Base-by-base conservation (phyloP, 2,329 filamentous ascomycete species). In the Elsinoe necatrix region DNA sequence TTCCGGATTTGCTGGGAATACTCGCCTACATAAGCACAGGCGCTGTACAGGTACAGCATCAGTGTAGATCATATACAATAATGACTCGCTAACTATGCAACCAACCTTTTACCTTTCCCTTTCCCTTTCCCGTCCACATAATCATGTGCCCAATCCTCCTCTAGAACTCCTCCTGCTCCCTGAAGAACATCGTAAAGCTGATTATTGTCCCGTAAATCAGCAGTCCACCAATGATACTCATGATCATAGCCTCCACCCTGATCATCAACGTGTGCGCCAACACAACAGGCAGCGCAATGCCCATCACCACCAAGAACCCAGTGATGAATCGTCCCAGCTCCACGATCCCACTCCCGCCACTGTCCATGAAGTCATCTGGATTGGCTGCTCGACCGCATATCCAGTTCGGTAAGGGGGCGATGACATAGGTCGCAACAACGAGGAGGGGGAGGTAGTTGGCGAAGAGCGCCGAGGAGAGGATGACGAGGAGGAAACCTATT, bases 151-250 rank as follows among this genome's bases (percentile, higher is more conserved):
- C 4, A 4, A 29, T 7, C 23, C 1, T 48, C n/a, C 45, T 42
- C 43, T 74, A 97, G 72, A 97, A 98, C 66, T 97, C 93, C 69
- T 95, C 87, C 71, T 97, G 90, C 73, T 97, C 91, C 70, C 92
- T 87, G 79, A 98, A 98, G 77, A 97, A 98, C 84, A 96, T 87
- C 63, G 87, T 86, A 73, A 98, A 98, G 75, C 87, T 93, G 74
- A 98, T 95, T 69, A 98, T 96, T 50, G 93, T 98, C 57, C 89
- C 89, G 74, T 98, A 98, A 70, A 98, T 98, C 69, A 98, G 76
- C 59, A 96, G 77, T 54, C 93, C 93, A 25, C 93, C 93, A 54
- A 92, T 75, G 65, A 98, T 87, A 54, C 88, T 95, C 93, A 98
- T 98, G 69, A 89, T 76, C 84, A 95, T 95, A 50, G 93, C 93